Percentiles rank a stretch among this genome's conserved stretches.
These are phyloP conservation scores for Suhomyces xylopsoci DNA, from an alignment of 805 yeast species.

Conservation along the genomic window DNA sequence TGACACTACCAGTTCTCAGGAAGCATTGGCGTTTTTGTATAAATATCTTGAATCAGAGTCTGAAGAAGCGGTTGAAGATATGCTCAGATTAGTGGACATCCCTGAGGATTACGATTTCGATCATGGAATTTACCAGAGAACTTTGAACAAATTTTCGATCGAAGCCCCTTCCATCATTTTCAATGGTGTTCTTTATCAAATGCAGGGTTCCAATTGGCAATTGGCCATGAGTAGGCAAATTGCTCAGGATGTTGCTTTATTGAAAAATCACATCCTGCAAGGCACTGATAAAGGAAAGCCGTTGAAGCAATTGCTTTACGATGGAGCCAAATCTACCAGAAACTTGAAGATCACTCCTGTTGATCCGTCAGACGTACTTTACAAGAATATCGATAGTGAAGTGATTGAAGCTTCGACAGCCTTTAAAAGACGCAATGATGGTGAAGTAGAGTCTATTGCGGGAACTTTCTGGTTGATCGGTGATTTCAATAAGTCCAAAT, in stretches of 20 bases:
- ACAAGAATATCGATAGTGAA: constrained; percentile 26
- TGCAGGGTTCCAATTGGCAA: constrained; percentile 54
- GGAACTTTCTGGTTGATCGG: constrained; percentile 57
- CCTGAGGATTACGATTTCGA: constrained; percentile 16
- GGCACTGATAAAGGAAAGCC: constrained; percentile 22
- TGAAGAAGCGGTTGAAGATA: constrained; percentile 21
- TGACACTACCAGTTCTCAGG: constrained; percentile 27
- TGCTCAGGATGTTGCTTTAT: constrained; percentile 46
- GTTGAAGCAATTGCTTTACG: constrained; percentile 42
- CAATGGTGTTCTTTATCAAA: constrained; percentile 66
- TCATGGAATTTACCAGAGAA: constrained; percentile 16
- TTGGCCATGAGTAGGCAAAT: constrained; percentile 50
- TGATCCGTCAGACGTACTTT: constrained; percentile 31
- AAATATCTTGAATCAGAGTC: constrained; percentile 28
- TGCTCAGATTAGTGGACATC: constrained; percentile 18
- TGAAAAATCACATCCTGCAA: constrained; percentile 25
- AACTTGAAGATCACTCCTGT: constrained; percentile 39
- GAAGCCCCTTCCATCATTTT: constrained; percentile 53
- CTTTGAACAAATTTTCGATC: constrained; percentile 34
- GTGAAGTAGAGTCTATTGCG: constrained; percentile 35
- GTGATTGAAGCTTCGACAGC: constrained; percentile 22
- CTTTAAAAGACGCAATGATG: constrained; percentile 11
- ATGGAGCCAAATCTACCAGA: constrained; percentile 42
- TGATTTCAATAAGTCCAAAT: constrained; percentile 40
- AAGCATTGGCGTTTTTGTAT: constrained; percentile 40